phyloP scores from a whole-genome alignment of 2,329 filamentous ascomycete species.

The Xenoacremonium recifei region DNA sequence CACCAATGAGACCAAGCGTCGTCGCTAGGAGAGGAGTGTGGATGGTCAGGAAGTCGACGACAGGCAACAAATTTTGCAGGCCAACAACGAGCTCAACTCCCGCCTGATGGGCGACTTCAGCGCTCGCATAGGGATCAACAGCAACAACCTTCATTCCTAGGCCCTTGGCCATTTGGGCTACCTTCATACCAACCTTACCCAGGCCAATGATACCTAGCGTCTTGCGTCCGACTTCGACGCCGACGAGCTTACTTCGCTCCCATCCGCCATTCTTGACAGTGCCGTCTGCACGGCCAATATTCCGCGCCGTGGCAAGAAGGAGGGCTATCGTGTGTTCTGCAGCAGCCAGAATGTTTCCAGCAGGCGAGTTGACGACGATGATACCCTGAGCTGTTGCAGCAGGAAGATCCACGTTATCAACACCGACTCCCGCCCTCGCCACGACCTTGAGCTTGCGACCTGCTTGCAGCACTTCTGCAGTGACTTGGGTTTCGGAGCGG shows the following conservation, averaged over 20 bases:
- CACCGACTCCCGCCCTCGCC: slow-evolving; percentile 76
- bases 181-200: slow-evolving; percentile 80
- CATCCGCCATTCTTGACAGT: slow-evolving; percentile 70
- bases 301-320: slow-evolving; percentile 70
- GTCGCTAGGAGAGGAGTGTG: slow-evolving; percentile 79
- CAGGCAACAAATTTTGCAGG: slow-evolving; percentile 59
- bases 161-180: slow-evolving; percentile 75
- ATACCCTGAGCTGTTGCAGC: slow-evolving; percentile 71
- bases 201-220: slow-evolving; percentile 74
- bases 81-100: slow-evolving; percentile 62
- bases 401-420: slow-evolving; percentile 78
- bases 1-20: slow-evolving; percentile 71
- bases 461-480: slow-evolving; percentile 61
- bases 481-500: slow-evolving; percentile 80
- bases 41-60: slow-evolving; percentile 75
- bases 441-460: slow-evolving; percentile 73
- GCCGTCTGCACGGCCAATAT: slow-evolving; percentile 69
- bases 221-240: slow-evolving; percentile 76
- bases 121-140: slow-evolving; percentile 75
- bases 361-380: slow-evolving; percentile 77
- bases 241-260: slow-evolving; percentile 73
- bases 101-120: slow-evolving; percentile 66
- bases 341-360: slow-evolving; percentile 77
- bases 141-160: slow-evolving; percentile 75
- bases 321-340: slow-evolving; percentile 77